phyloP scores from a whole-genome alignment of 176 grass and related monocot genomes.

The Microstegium vimineum region DNA sequence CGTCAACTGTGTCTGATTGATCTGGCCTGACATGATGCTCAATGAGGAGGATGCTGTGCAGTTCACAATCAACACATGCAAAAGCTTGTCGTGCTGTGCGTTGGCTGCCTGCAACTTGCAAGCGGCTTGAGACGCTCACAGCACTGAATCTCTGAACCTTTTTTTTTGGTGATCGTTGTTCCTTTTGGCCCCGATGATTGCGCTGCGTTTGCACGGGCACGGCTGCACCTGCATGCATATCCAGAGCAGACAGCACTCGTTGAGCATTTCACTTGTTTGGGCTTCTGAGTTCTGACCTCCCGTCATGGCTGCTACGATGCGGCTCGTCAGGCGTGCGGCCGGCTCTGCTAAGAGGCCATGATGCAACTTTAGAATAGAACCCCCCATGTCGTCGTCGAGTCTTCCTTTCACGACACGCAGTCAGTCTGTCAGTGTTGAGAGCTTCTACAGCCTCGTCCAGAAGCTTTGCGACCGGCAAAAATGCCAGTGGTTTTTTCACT shows the following conservation, averaged over 20 bases:
- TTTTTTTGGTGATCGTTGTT: background rate
- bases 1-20: background rate
- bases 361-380: constrained; percentile 21
- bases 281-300: background rate
- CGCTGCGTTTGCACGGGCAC: background rate
- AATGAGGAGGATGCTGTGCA: background rate
- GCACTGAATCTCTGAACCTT: background rate
- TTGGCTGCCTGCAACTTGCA: background rate
- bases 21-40: too few species aligned
- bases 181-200: background rate
- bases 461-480: background rate
- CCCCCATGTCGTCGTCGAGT: background rate
- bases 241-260: background rate
- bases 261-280: background rate
- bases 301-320: background rate
- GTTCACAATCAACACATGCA: background rate
- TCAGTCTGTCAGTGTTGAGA: background rate
- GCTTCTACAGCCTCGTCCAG: too few species aligned
- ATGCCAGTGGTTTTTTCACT: background rate
- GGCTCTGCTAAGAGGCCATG: constrained; percentile 6
- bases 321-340: constrained; percentile 12
- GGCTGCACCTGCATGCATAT: background rate
- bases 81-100: background rate
- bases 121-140: background rate
- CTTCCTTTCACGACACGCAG: constrained; percentile 34